Base-by-base conservation (phyloP, 2,329 filamentous ascomycete genomes). In the Ramichloridium luteum region DNA sequence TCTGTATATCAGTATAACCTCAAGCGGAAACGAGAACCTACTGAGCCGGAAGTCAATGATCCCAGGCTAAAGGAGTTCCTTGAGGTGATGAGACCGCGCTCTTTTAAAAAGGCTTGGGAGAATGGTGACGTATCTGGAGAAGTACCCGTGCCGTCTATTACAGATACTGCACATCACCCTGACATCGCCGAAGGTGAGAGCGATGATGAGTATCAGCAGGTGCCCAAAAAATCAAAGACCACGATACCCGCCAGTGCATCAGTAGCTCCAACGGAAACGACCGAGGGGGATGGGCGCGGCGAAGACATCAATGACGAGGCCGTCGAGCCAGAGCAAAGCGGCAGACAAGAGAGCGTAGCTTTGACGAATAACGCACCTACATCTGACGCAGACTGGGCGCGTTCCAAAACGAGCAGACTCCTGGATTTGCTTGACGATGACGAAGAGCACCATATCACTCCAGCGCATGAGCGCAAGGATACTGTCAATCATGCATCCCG, bases 351-450 rank as follows among this genome's bases (percentile, higher is more conserved):
- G 14, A 54, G 14, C 51, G n/a, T n/a, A n/a, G n/a, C n/a, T n/a
- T n/a, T n/a, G n/a, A n/a, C n/a, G n/a, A 51, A 18, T 23, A 55
- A 56, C 17, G 53, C 60, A 27, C 61, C 63, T 30, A 65, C 76
- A 3, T 77, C 79, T 13, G 85, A 94, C 58, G 75, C 78, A 38
- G 86, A 96, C 57, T 98, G 90, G 90, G 66, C 94, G 45, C 76
- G 88, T 36, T 88, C 81, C 40, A 75, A 81, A 45, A 96, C 86
- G 10, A 94, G 78, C 58, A 73, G 88, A 47, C 63, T 93, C 29
- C 67, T 94, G 30, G 90, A 88, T 54, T 64, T 96, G 16, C 67
- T 86, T 32, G 83, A 93, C 47, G 79, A 83, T 26, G 77, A 77
- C 37, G 72, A 80, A 37, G 55, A 58, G 1, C 42, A 48, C 28